phyloP scores from a whole-genome alignment of 208 protist species.

The Leishmania lainsoni region DNA sequence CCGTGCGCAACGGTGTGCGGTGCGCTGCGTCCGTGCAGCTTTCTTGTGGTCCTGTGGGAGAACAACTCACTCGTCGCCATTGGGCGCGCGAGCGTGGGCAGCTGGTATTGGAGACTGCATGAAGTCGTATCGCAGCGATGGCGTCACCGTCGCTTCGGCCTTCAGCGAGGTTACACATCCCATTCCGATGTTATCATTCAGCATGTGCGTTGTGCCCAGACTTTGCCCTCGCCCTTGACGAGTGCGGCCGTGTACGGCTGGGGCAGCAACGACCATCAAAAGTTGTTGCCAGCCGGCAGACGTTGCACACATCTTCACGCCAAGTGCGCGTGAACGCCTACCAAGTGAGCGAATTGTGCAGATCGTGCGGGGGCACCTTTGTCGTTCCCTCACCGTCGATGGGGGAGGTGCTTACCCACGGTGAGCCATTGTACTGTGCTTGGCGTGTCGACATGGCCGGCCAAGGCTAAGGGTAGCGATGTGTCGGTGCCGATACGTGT shows the following conservation, averaged over 20 bases:
- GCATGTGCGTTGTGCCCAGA: conserved; percentile 53
- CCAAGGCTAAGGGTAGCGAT: not conserved
- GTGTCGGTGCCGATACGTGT: conserved; percentile 34
- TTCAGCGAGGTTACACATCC: conserved; percentile 37
- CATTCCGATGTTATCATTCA: conserved; percentile 24
- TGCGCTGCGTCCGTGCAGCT: conserved; percentile 45
- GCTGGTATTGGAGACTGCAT: conserved; percentile 50
- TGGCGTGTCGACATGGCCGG: not conserved
- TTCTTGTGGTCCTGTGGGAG: conserved; percentile 61
- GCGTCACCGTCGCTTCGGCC: conserved; percentile 32
- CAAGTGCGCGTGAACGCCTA: conserved; percentile 44
- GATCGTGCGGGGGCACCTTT: conserved; percentile 76
- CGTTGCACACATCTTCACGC: conserved; percentile 37
- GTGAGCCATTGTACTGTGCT: conserved; percentile 62
- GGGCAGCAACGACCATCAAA: conserved; percentile 65
- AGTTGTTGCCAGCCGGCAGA: conserved; percentile 14
- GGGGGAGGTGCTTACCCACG: conserved; percentile 64
- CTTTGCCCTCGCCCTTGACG: conserved; percentile 63
- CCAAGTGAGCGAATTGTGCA: conserved; percentile 43
- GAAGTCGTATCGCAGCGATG: conserved; percentile 16
- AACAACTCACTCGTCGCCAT: conserved; percentile 40
- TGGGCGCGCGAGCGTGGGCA: conserved; percentile 63
- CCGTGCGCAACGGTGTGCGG: conserved; percentile 41
- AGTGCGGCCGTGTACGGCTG: conserved; percentile 58
- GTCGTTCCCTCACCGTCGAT: conserved; percentile 52